Base-by-base conservation (phyloP, 164 flowering plant genomes). In the Hamamelis virginiana region DNA sequence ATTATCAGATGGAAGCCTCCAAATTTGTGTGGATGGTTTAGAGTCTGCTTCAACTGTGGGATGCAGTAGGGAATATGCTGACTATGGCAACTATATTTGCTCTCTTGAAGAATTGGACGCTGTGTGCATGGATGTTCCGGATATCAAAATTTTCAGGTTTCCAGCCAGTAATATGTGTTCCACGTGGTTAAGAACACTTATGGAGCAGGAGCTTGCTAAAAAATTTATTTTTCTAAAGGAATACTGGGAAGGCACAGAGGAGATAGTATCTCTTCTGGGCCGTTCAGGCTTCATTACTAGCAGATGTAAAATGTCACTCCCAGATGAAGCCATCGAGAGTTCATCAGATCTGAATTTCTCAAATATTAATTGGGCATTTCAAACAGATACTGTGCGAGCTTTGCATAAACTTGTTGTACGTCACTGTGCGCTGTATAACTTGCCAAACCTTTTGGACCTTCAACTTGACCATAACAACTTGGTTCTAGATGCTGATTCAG, bases 361-460 rank as follows among this genome's bases (percentile, higher is more conserved):
- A 41, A 69, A 67, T 65, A 48, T 25, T 41, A 72, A 48, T 74
- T 83, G 69, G 48, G 69, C 72, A 41, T 72, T 15, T 28, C 66
- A 78, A 66, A 66, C 68, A 53, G 82, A 79, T 69, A 74, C 89
- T 23, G 6, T 76, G 48, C 81, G 80, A 61, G 87, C 90, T 62
- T 57, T 96, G 50, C 90, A 93, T 74, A 90, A 80, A 74, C 80
- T 91, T 70, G 53, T 93, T 44, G 43, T 90, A 64, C 88, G 75
- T 71, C 81, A 89, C 69, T 90, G 95, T 74, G 82, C 78, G 21
- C 81, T 77, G 66, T 74, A 85, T 74, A 84, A 85, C 79, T 83
- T 96, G 89, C 95, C 96, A 38, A 84, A 86, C 69, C 88, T 96
- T 78, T 79, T 96, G 74, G 97, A 91, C 72, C 80, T 96, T 57